A percentile compares a stretch with the other conserved stretches of the same genome.
These are phyloP conservation scores for Kodamaea fukazawae DNA, from an alignment of 805 yeast genomes.

Conservation along the genomic window DNA sequence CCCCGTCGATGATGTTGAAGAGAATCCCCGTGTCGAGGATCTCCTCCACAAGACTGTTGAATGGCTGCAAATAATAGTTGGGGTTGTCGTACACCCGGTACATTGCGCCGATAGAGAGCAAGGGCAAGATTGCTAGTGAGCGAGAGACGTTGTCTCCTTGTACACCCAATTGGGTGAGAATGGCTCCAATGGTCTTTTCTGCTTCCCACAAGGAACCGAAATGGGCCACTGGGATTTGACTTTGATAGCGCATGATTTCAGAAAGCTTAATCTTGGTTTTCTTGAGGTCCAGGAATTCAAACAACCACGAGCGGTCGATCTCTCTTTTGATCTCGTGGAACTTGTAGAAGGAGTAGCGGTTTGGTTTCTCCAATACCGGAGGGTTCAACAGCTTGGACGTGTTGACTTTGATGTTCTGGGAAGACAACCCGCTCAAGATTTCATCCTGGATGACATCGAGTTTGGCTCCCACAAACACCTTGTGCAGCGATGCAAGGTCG, in stretches of 20 bases:
- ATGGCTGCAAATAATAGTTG: slow-evolving; percentile 34
- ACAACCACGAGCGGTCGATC: no score
- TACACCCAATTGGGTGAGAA: slow-evolving; percentile 6
- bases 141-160: slow-evolving; percentile 15
- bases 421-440: background rate
- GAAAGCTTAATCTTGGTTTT: slow-evolving; percentile 10
- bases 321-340: slow-evolving; percentile 5
- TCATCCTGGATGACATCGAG: background rate
- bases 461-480: no score
- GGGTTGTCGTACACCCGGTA: slow-evolving; percentile 29
- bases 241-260: slow-evolving; percentile 15
- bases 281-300: background rate
- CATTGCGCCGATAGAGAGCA: slow-evolving; percentile 35
- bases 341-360: slow-evolving; percentile 10
- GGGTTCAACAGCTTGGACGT: slow-evolving; percentile 5
- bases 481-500: background rate
- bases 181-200: slow-evolving; percentile 13
- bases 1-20: slow-evolving; percentile 22
- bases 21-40: slow-evolving; percentile 39
- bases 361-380: slow-evolving; percentile 1
- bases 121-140: slow-evolving; percentile 24
- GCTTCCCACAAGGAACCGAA: slow-evolving; percentile 16
- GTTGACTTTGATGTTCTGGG: background rate
- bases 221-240: slow-evolving; percentile 8
- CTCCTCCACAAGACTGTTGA: slow-evolving; percentile 37